Percentiles rank a stretch among this genome's conserved stretches.
phyloP scores from a whole-genome alignment of 2,329 filamentous ascomycete species.

The Colletotrichum sp. region DNA sequence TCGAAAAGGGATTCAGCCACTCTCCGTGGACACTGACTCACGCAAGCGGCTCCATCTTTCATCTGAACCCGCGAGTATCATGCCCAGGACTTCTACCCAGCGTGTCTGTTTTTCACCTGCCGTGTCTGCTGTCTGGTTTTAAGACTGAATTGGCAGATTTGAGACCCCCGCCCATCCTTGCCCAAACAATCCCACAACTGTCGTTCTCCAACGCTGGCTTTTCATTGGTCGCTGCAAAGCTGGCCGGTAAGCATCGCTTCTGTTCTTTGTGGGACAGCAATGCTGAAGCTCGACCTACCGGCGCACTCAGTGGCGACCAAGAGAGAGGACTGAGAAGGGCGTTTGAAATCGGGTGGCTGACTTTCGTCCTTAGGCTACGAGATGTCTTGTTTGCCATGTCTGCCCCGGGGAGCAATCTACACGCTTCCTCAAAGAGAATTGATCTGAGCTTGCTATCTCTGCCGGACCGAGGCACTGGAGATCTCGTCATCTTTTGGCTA shows the following conservation, averaged over 20 bases:
- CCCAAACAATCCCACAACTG: background rate
- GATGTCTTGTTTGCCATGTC: too few relatives aligned
- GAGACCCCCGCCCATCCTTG: background rate
- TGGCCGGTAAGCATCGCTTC: background rate
- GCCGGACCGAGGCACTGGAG: background rate
- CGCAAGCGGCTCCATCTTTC: too few relatives aligned
- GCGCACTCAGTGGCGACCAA: background rate
- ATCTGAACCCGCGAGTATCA: too few relatives aligned
- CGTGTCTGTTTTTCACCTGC: background rate
- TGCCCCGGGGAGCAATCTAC: too few relatives aligned
- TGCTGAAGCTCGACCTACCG: background rate
- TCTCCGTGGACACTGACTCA: too few relatives aligned
- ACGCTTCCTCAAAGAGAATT: too few relatives aligned
- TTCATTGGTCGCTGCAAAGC: background rate
- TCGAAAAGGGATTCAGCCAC: too few relatives aligned
- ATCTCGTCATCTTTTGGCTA: too few relatives aligned
- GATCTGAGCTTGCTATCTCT: background rate
- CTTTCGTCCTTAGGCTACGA: too few relatives aligned
- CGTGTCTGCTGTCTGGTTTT: background rate
- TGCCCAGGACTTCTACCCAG: too few relatives aligned
- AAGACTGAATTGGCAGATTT: background rate
- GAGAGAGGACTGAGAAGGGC: background rate
- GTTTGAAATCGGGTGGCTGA: too few relatives aligned
- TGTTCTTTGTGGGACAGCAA: background rate
- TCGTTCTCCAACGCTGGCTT: background rate